Evolutionary conservation across 352 stramenopile species (phyloP), one percentile per base, ranked within the genome.

Genomic region (Pythium insidiosum): DNA sequence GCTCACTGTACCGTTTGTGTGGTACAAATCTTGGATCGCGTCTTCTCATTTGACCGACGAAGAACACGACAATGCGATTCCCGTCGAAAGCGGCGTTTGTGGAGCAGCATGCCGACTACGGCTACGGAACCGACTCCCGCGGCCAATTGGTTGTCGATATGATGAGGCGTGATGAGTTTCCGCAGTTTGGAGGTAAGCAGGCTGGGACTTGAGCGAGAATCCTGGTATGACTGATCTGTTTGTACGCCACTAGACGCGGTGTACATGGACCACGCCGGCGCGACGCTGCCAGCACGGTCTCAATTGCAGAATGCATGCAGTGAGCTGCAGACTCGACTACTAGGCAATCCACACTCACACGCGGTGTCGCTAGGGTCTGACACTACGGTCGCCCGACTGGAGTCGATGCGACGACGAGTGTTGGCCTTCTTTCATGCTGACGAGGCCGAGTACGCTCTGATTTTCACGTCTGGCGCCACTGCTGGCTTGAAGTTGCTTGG

Each of bases 401-500:
- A 78, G 6, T 33, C 36, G 12, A 60, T 80, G 9, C 59, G 66
- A 19, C 63, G 61, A 6, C 63, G 69, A n/a, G 49, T 83, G 15
- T 46, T 92, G 22, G 38, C 36, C 7, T 87, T 91, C 50, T 88
- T 93, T 53, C 58, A 66, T 19, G 72, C 76, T 2, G 65, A 50
- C 13, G 66, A 83, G 16, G 56, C 80, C 25, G 68, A 89, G 24
- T 91, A 90, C 52, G 59, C 69, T 28, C 42, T 95, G 15, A 63
- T 95, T n/a, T 94, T 95, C 58, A 95, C 83, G 9, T 86, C 78
- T 4, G 83, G 83, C 2, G 73, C 83, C 11, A 95, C 83, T 2
- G 71, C 74, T 5, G 67, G 70, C 20, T 58, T 95, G 11, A 92
- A 95, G 47, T 54, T 92, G 25, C 63, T 93, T 0, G 83, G 78